Conservation (phyloP, 257 asterid species). For the Solanum bulbocastanum region DNA sequence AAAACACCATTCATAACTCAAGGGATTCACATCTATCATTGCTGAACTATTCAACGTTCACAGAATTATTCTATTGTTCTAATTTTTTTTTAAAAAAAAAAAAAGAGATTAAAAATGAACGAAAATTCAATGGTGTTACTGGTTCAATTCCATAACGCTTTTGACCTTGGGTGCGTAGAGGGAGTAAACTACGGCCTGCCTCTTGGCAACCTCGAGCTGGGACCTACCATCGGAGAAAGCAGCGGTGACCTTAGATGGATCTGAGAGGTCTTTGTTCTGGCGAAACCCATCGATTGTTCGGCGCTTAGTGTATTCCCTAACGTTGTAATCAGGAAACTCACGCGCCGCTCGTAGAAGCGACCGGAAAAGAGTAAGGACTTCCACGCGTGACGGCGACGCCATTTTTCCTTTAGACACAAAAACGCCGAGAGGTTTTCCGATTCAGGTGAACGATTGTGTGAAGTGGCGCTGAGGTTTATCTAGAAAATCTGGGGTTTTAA, state of each 20-base stretch:
- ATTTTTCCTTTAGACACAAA: neutral
- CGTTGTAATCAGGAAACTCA: slow-evolving; percentile 66
- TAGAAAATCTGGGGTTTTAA: neutral
- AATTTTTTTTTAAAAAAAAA: neutral
- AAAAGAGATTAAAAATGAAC: neutral
- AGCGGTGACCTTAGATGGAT: slow-evolving; percentile 36
- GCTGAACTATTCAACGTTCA: neutral
- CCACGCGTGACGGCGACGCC: slow-evolving; percentile 52
- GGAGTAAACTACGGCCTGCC: slow-evolving; percentile 75
- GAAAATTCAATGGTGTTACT: neutral
- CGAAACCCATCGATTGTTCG: slow-evolving; percentile 77
- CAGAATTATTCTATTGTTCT: neutral
- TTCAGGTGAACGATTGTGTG: neutral
- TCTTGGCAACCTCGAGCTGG: slow-evolving; percentile 70
- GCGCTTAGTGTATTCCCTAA: slow-evolving; percentile 79
- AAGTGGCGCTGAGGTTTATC: neutral
- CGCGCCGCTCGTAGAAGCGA: slow-evolving; percentile 74
- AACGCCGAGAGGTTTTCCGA: neutral
- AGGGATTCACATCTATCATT: neutral
- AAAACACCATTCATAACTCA: neutral
- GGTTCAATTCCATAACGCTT: slow-evolving; percentile 64
- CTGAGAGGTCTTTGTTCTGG: slow-evolving; percentile 41
- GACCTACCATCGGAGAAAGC: slow-evolving; percentile 73
- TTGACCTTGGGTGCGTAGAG: slow-evolving; percentile 62
- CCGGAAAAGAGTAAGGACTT: slow-evolving; percentile 67